Conservation (phyloP, 2,329 filamentous ascomycete genomes). For the Diaporthe sp. region DNA sequence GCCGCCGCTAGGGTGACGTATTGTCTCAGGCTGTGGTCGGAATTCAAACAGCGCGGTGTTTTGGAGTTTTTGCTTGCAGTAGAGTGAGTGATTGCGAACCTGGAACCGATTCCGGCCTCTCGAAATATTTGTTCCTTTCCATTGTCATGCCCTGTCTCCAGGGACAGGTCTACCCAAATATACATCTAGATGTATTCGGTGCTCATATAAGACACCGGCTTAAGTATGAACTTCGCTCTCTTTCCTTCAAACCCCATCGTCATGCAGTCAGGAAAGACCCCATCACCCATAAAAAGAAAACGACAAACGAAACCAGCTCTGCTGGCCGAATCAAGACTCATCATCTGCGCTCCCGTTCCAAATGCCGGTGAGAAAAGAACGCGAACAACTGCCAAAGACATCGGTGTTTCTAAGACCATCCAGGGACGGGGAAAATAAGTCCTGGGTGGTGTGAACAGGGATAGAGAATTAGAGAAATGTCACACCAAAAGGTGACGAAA, state of each 20-base stretch:
- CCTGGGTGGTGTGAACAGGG: conserved; percentile 1
- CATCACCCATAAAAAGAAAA: conserved; percentile 13
- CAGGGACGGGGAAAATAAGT: neutral
- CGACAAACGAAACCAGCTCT: conserved; percentile 24
- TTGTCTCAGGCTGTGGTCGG: neutral
- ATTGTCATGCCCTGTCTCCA: neutral
- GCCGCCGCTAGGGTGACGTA: neutral
- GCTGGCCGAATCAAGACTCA: neutral
- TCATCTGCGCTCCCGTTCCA: neutral
- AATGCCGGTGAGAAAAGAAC: neutral
- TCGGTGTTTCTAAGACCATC: neutral
- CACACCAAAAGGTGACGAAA: neutral
- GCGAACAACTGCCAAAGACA: neutral
- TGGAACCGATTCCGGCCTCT: neutral
- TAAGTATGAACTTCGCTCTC: conserved; percentile 17
- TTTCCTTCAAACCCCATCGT: conserved; percentile 3
- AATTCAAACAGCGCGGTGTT: neutral
- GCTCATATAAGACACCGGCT: conserved; percentile 1
- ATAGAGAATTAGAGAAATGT: conserved; percentile 19
- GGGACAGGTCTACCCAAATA: conserved; percentile 1
- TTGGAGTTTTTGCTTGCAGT: neutral
- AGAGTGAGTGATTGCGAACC: neutral
- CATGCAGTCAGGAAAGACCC: neutral
- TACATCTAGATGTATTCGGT: conserved; percentile 28
- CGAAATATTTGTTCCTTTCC: neutral